Evolutionary conservation across 176 grass and related monocot genomes (phyloP).

Genomic region (Melocanna baccifera): DNA sequence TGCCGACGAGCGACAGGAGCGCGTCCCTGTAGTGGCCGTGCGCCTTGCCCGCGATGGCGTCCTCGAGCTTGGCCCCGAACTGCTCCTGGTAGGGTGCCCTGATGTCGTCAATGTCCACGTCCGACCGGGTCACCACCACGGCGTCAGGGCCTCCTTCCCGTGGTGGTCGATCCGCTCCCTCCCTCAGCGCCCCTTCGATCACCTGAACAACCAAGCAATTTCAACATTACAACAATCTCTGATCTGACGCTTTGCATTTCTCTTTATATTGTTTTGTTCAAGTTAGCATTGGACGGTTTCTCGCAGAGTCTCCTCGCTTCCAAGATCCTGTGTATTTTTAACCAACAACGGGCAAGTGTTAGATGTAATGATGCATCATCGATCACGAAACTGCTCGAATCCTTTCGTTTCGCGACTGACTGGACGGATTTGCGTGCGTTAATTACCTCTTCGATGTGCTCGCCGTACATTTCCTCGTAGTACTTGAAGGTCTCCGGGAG

Average conservation of each 20-base stretch:
- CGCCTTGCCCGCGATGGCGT: slow-evolving; percentile 51
- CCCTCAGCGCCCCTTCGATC: slow-evolving; percentile 43
- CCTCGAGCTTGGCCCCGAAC: slow-evolving; percentile 59
- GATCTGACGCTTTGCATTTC: not conserved
- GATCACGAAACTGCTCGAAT: not conserved
- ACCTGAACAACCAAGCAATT: slow-evolving; percentile 38
- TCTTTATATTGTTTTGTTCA: not conserved
- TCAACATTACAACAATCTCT: not conserved
- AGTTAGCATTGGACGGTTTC: slow-evolving; percentile 78
- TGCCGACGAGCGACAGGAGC: slow-evolving; percentile 65
- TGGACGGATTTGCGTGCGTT: not conserved
- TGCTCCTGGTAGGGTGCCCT: slow-evolving; percentile 46
- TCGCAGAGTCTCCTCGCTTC: slow-evolving; percentile 24
- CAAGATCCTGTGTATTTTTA: slow-evolving; percentile 30
- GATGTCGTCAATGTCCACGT: slow-evolving; percentile 73
- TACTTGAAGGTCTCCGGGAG: slow-evolving; percentile 63
- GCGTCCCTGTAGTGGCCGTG: slow-evolving; percentile 78
- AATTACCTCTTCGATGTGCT: slow-evolving; percentile 48
- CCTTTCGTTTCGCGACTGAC: not conserved
- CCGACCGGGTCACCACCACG: slow-evolving; percentile 76
- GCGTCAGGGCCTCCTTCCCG: slow-evolving; percentile 56
- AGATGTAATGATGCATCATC: not conserved
- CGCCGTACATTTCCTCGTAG: slow-evolving; percentile 61
- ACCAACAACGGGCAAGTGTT: not conserved
- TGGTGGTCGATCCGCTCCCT: slow-evolving; percentile 48